phyloP scores from a whole-genome alignment of 148 eudicot genomes.

The Limonium bicolor region DNA sequence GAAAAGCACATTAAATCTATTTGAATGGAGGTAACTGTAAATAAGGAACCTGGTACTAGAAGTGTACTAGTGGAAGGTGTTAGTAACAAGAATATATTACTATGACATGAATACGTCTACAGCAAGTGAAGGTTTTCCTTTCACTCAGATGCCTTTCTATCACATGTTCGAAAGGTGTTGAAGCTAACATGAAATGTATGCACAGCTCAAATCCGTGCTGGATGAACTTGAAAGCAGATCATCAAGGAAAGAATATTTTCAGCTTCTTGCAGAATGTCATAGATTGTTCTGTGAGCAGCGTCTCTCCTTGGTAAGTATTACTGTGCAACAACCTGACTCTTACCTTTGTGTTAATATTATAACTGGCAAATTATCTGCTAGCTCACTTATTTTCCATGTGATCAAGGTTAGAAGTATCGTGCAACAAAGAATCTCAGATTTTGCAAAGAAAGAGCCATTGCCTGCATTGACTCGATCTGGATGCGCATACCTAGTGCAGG shows the following conservation, averaged over 20 bases:
- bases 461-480: conserved; percentile 95
- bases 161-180: conserved; percentile 1
- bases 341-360: not conserved
- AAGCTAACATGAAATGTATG: conserved; percentile 3
- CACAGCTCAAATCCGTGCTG: conserved; percentile 88
- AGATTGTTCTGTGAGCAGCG: conserved; percentile 94
- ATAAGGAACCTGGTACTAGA: too few relatives aligned
- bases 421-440: conserved; percentile 81
- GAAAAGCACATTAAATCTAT: too few relatives aligned
- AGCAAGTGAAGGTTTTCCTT: too few relatives aligned
- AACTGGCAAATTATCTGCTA: not conserved
- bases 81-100: too few relatives aligned
- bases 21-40: too few relatives aligned
- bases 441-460: conserved; percentile 75
- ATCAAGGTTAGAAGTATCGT: conserved; percentile 77
- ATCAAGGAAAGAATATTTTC: conserved; percentile 79
- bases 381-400: conserved; percentile 1
- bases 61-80: too few relatives aligned
- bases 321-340: not conserved
- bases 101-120: too few relatives aligned
- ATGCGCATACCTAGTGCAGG: conserved; percentile 94
- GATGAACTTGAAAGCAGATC: conserved; percentile 95
- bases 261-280: conserved; percentile 89
- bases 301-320: conserved; percentile 64
- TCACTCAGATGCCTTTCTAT: too few relatives aligned